Conservation (phyloP, 148 eudicot species). For the Rhododendron williamsianum region DNA sequence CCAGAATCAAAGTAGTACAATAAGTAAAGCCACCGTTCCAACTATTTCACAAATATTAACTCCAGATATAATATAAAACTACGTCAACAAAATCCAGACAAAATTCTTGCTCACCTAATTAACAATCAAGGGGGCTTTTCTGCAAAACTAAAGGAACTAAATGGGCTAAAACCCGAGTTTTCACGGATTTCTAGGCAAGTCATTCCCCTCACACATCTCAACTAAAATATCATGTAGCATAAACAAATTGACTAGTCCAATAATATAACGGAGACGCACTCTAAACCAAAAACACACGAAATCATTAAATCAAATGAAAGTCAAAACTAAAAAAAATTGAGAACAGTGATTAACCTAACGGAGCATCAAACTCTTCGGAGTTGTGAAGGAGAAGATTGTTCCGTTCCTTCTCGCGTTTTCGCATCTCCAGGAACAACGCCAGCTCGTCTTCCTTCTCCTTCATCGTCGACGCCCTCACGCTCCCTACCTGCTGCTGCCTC, state of each 20-base stretch:
- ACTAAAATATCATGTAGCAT: no score
- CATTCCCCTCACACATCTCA: no score
- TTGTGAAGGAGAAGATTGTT: slow-evolving; percentile 58
- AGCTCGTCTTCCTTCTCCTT: slow-evolving; percentile 90
- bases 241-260: no score
- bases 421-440: slow-evolving; percentile 85
- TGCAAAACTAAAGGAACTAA: no score
- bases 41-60: background rate
- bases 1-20: background rate
- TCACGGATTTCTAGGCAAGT: background rate
- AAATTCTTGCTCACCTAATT: background rate
- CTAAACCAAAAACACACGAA: background rate
- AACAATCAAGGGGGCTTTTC: background rate
- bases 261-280: background rate
- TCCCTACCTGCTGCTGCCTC: slow-evolving; percentile 45
- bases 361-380: slow-evolving; percentile 62
- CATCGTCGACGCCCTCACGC: slow-evolving; percentile 43
- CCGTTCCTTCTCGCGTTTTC: slow-evolving; percentile 73
- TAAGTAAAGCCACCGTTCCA: background rate
- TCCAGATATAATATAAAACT: background rate
- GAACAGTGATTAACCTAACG: slow-evolving; percentile 28
- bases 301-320: background rate
- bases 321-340: background rate
- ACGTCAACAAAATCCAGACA: background rate
- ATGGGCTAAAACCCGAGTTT: background rate